Evolutionary conservation across 495 filamentous ascomycete genomes (phyloP), one percentile per base, ranked within the genome.

Genomic region (Platismatia glauca): DNA sequence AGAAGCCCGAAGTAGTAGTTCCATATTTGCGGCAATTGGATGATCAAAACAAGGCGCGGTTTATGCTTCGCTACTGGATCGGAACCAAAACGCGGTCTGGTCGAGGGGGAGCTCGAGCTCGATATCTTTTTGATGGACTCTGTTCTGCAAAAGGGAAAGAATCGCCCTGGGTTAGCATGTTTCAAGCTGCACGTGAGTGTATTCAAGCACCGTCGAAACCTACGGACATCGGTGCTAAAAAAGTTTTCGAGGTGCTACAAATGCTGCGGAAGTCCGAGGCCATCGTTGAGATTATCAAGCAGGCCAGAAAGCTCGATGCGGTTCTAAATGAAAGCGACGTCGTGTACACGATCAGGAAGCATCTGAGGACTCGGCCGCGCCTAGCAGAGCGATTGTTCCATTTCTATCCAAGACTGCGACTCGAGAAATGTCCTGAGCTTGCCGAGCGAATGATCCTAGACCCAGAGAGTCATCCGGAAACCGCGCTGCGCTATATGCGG

Each of bases 391-490:
- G 62, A 12, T 48, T 64, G 11, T 68, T 70, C 52, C 29, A 55
- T 29, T 44, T 44, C n/a, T 37, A 62, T 43, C 57, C 63, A 31
- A 9, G 59, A 18, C 20, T 64, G 20, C 41, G 33, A 11, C 60
- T 68, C 24, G 68, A 68, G 18, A 16, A 16, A 15, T 70, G 64
- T 57, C 68, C 68, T 13, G 53, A 59, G 9, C 55, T 70, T 8
- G 68, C 68, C 18, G 66, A 68, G 33, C 48, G 20, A 37, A 16
- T 70, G 55, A 66, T 70, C 46, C 39, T 46, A 1, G 55, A 64
- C 7, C 52, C 63, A 34, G 15, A 27, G 13, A 41, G 33, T 18
- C 20, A 60, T 62, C 58, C 64, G 15, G 41, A 34, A 12, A 44
- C 46, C 15, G 62, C 59, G n/a, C 59, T 65, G 22, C 8, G 37